Evolutionary conservation across 306 rosid genomes (phyloP).

Genomic region (Carpinus viminea): DNA sequence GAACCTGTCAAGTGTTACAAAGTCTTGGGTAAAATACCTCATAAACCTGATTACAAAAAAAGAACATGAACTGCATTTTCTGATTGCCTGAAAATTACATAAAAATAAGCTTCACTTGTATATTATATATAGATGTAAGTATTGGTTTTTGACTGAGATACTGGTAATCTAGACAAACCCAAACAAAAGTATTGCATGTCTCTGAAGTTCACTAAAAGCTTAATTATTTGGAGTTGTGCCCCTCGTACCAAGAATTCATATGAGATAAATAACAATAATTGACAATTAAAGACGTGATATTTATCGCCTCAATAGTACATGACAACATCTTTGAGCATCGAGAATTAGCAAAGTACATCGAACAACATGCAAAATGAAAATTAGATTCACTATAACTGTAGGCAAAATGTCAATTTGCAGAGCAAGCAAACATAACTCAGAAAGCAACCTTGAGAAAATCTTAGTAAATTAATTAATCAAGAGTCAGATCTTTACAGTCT

Average conservation of each 20-base stretch:
- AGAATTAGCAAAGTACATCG: neutral
- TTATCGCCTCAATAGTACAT: neutral
- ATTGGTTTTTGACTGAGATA: neutral
- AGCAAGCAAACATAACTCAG: neutral
- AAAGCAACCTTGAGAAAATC: no score
- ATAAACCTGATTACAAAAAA: neutral
- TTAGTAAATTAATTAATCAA: neutral
- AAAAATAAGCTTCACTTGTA: neutral
- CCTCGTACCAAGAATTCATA: neutral
- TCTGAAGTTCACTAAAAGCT: neutral
- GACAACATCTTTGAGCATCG: neutral
- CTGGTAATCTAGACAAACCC: constrained; percentile 13
- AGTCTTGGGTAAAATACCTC: constrained; percentile 5
- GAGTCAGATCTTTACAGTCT: neutral
- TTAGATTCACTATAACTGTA: neutral
- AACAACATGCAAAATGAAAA: neutral
- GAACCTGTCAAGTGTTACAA: constrained; percentile 58
- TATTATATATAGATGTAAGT: neutral
- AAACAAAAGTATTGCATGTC: neutral
- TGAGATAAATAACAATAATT: neutral
- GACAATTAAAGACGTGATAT: neutral
- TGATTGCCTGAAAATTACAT: neutral
- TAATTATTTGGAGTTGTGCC: neutral
- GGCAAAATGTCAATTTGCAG: neutral
- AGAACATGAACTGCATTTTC: neutral